Evolutionary conservation across 2,329 filamentous ascomycete genomes (phyloP), one percentile per base, ranked within the genome.

Genomic region (Pseudogymnoascus sp.): DNA sequence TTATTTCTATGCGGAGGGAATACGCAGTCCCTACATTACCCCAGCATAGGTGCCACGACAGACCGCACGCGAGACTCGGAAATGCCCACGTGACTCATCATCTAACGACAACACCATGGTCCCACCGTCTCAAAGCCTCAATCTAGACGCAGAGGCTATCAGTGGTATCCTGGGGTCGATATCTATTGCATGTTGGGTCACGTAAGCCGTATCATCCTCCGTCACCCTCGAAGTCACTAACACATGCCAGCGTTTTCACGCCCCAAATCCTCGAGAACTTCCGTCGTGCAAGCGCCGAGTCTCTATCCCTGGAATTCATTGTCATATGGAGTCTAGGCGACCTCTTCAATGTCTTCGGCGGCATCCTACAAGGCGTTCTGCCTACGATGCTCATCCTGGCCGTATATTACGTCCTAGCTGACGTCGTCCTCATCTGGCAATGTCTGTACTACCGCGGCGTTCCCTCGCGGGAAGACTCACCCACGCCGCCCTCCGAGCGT

Each of bases 251-350:
- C 37, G 95, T 99, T 64, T 99, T 97, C 78, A 95, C 91, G 0
- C 95, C 95, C 1, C 95, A 99, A 70, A 97, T 99, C 70, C 88
- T 96, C 70, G 91, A 96, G 73, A 97, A 97, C 74, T 97, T 96
- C 78, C 88, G 87, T 67, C 85, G 92, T 63, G 80, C 85, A 68
- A 96, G 89, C 42, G 91, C 92, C 64, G 91, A 97, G 73, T 93
- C 92, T 2, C 82, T 97, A 1, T 96, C 91, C 0, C 84, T 97
- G 12, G 88, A 93, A 63, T 99, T 97, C 78, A 87, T 97, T 72
- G 87, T 96, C 65, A 85, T 96, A 71, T 99, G 95, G 95, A 83
- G 97, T 1, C 82, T 88, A 1, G 95, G 95, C 61, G 95, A 99
- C 86, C 87, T 97, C 68, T 97, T 96, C 81, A 97, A 97, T 74